Evolutionary conservation across 805 yeast genomes (phyloP).

Genomic region (Saccharomycopsis sp.): DNA sequence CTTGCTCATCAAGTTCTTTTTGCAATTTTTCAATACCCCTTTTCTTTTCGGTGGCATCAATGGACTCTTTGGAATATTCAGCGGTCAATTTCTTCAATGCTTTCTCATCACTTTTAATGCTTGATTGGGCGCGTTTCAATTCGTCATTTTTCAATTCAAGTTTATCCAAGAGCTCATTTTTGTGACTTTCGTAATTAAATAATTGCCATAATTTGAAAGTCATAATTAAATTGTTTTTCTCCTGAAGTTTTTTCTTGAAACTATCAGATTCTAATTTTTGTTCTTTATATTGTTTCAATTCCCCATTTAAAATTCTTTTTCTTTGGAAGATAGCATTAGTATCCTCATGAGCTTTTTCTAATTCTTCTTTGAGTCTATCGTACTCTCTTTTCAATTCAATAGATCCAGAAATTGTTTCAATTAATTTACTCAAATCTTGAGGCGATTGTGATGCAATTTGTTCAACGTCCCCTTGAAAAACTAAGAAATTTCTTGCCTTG

Average conservation of each 20-base stretch:
- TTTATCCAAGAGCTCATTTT: conserved; percentile 24
- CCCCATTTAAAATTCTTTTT: conserved; percentile 64
- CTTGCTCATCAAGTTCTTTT: conserved; percentile 36
- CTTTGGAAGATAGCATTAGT: conserved; percentile 60
- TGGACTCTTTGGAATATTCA: conserved; percentile 40
- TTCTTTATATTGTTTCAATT: conserved; percentile 68
- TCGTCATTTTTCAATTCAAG: conserved; percentile 23
- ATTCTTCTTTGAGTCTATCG: conserved; percentile 54
- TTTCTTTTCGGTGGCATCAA: conserved; percentile 36
- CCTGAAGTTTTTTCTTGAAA: conserved; percentile 49
- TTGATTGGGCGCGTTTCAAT: conserved; percentile 29
- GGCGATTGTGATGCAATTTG: conserved; percentile 86
- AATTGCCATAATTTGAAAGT: conserved; percentile 55
- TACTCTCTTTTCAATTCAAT: conserved; percentile 59
- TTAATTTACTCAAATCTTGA: conserved; percentile 57
- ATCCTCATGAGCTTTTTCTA: conserved; percentile 56
- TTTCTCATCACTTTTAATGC: conserved; percentile 32
- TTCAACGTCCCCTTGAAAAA: conserved; percentile 96
- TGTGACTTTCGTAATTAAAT: conserved; percentile 46
- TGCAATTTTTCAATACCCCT: conserved; percentile 32
- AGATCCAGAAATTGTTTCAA: conserved; percentile 85
- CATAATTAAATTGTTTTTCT: conserved; percentile 41
- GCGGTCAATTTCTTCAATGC: conserved; percentile 33
- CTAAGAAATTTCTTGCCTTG: conserved; percentile 85
- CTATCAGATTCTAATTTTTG: conserved; percentile 67